phyloP scores from a whole-genome alignment of 768 basidiomycete species.

The Crassisporium funariophilum region DNA sequence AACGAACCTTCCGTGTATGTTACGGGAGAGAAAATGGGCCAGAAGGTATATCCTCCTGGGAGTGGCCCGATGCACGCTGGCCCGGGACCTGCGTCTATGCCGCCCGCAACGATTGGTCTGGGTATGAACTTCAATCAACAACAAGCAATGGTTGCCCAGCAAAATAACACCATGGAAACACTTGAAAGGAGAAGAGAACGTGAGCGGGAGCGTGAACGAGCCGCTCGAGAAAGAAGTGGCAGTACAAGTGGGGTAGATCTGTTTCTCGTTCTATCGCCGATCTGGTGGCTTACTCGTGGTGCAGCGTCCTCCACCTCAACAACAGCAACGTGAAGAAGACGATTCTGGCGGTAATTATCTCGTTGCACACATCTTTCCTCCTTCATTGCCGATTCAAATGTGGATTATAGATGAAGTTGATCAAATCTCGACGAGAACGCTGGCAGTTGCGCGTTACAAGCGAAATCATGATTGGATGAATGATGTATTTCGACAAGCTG shows the following conservation, averaged over 20 bases:
- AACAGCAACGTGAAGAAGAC: slow-evolving; percentile 48
- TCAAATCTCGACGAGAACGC: slow-evolving; percentile 68
- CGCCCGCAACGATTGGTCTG: slow-evolving; percentile 27
- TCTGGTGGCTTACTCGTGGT: slow-evolving; percentile 3
- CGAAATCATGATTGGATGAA: slow-evolving; percentile 87
- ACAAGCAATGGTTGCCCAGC: slow-evolving; percentile 73
- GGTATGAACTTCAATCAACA: slow-evolving; percentile 43
- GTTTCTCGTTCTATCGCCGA: slow-evolving; percentile 2
- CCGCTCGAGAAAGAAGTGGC: slow-evolving; percentile 45
- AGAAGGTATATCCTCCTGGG: slow-evolving; percentile 55
- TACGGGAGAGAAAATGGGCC: slow-evolving; percentile 70
- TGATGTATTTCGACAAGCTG: slow-evolving; percentile 75
- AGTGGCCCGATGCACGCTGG: slow-evolving; percentile 31
- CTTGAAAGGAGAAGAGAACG: slow-evolving; percentile 66
- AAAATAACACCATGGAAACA: slow-evolving; percentile 71
- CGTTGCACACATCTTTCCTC: not conserved
- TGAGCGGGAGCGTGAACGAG: slow-evolving; percentile 46
- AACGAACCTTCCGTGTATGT: slow-evolving; percentile 73
- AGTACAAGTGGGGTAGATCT: slow-evolving; percentile 41
- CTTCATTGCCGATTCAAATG: not conserved
- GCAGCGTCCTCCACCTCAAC: slow-evolving; percentile 36
- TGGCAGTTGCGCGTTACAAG: slow-evolving; percentile 71
- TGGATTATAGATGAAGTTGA: slow-evolving; percentile 58
- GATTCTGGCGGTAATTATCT: slow-evolving; percentile 60
- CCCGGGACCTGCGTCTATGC: slow-evolving; percentile 31